Percentiles rank a stretch among this genome's conserved stretches.
phyloP scores from a whole-genome alignment of 192 early-diverging fungal genomes.

The Dimargaris verticillata region DNA sequence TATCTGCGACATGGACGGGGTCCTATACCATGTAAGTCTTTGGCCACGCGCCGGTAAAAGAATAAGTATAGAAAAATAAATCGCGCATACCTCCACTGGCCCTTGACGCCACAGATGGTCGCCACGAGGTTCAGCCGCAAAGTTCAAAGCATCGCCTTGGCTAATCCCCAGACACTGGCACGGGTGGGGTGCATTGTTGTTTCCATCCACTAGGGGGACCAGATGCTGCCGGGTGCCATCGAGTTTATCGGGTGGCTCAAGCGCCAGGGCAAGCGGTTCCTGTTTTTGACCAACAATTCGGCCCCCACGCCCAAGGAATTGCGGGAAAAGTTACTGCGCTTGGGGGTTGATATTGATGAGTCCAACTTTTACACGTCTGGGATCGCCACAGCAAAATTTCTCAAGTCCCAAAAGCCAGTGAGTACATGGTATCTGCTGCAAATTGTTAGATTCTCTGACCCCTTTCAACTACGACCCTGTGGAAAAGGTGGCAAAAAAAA shows the following conservation, averaged over 20 bases:
- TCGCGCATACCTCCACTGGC: too few relatives aligned
- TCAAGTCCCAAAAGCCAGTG: constrained; percentile 32
- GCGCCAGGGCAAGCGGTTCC: constrained; percentile 33
- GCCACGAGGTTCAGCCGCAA: too few relatives aligned
- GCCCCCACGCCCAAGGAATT: constrained; percentile 42
- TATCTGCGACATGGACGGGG: constrained; percentile 46
- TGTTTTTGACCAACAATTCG: constrained; percentile 48
- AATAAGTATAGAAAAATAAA: too few relatives aligned
- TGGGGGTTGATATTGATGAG: constrained; percentile 33
- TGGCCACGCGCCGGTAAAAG: too few relatives aligned
- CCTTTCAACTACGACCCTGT: too few relatives aligned
- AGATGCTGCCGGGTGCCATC: constrained; percentile 33
- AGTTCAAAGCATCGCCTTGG: too few relatives aligned
- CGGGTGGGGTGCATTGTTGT: too few relatives aligned
- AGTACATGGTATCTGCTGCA: too few relatives aligned
- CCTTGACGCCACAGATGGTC: too few relatives aligned
- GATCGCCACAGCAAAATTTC: constrained; percentile 36
- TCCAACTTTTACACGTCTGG: constrained; percentile 41
- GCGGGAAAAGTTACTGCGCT: constrained; percentile 30
- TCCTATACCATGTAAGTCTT: constrained; percentile 34
- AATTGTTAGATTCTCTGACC: too few relatives aligned
- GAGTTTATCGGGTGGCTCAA: constrained; percentile 37
- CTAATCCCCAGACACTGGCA: too few relatives aligned
- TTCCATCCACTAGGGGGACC: constrained; percentile 22
- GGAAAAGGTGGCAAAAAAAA: too few relatives aligned